Base-by-base conservation (phyloP, 1,284 basidiomycete species). In the Waitea zeae region DNA sequence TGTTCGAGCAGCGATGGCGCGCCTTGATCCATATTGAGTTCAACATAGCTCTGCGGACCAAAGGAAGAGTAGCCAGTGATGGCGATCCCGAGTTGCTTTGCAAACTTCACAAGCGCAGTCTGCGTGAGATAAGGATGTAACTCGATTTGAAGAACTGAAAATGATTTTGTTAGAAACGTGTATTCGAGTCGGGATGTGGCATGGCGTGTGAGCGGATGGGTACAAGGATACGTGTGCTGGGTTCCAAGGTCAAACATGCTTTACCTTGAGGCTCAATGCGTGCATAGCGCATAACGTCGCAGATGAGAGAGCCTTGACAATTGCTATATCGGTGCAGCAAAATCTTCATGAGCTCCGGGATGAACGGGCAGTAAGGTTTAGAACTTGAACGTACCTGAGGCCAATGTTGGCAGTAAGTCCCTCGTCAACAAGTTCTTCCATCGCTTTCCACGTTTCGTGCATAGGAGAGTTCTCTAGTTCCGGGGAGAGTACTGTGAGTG, bases 61-160 rank as follows among this genome's bases (percentile, higher is more conserved):
- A 80, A 75, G n/a, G 77, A 79, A 20, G 76, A 82, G 56, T 84
- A 88, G 0, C 68, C 81, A 32, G 81, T 86, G 36, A 87, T 51
- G 7, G 71, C 72, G 35, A 87, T 72, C 9, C 64, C 68, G 37
- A 71, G 59, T 29, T 53, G 52, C 44, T 76, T 70, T 46, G 64
- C 65, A 30, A 80, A 57, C 32, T 62, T 54, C 39, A 84, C 51
- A 35, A 84, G 58, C 11, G 61, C 54, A 40, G 75, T 62, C 51
- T 86, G 82, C n/a, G 65, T 61, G 43, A 80, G 59, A 56, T 78
- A 79, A 4, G 81, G 80, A 54, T 86, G 81, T 29, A 77, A 57
- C 53, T 87, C 81, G 34, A 86, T 62, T 49, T 87, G 82, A 29
- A 81, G 65, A 7, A 78, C n/a, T n/a, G n/a, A n/a, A n/a, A n/a